Evolutionary conservation across 2,329 filamentous ascomycete species (phyloP).

Genomic region (Dryadomyces sulphureus): DNA sequence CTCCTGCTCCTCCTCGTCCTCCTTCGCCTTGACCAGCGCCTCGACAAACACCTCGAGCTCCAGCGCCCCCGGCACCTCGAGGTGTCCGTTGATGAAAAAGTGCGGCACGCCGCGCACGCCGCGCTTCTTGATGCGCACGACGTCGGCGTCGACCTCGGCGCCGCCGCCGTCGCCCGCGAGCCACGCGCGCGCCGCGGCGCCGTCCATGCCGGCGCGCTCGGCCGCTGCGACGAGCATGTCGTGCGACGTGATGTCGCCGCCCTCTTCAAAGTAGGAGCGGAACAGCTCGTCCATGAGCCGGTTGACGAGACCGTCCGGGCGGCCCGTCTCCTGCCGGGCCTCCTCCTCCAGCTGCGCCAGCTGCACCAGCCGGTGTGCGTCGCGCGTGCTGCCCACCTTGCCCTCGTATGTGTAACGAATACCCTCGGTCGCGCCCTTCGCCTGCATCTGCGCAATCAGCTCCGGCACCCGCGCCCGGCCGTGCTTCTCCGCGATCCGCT

Average conservation of each 20-base stretch:
- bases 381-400: conserved; percentile 59
- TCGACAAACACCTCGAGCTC: conserved; percentile 52
- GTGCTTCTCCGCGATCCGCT: conserved; percentile 48
- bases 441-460: conserved; percentile 20
- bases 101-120: conserved; percentile 55
- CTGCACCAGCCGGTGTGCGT: conserved; percentile 65
- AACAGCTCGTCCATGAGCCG: conserved; percentile 49
- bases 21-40: conserved; percentile 39
- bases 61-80: conserved; percentile 57
- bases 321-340: background rate
- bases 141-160: conserved; percentile 40
- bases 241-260: conserved; percentile 45
- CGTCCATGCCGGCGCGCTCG: conserved; percentile 37
- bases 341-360: conserved; percentile 37
- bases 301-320: conserved; percentile 33
- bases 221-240: conserved; percentile 37
- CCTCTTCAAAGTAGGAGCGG: conserved; percentile 49
- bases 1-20: background rate
- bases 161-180: conserved; percentile 39
- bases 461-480: conserved; percentile 37
- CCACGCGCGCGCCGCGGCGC: conserved; percentile 36
- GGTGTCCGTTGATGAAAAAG: conserved; percentile 55
- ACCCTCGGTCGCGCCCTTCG: conserved; percentile 50
- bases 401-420: conserved; percentile 62
- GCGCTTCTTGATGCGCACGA: conserved; percentile 32